Evolutionary conservation across 257 asterid species (phyloP), one percentile per base, ranked within the genome.

Genomic region (Primulina eburnea): DNA sequence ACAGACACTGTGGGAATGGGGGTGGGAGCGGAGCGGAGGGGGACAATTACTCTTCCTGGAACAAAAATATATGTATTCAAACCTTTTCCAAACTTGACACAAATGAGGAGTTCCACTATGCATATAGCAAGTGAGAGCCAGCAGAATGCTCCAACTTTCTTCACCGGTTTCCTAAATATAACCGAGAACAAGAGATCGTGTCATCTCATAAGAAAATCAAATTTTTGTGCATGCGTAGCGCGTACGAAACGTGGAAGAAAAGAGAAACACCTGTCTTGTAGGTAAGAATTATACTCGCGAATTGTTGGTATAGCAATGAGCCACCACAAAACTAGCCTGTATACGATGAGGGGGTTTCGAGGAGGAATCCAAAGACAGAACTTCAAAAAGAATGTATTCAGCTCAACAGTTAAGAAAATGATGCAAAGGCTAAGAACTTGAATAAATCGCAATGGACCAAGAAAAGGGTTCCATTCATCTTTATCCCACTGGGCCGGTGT

Each of bases 341-440:
- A 90, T 40, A 72, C 65, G 50, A 92, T 86, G 69, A 92, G 75
- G 59, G 98, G 98, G 76, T 90, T 92, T 67, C 89, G 84, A 55
- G 98, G 97, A 79, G 98, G 98, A 77, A 92, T 86, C 98, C 98
- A 92, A 70, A 92, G 97, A 77, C 94, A 88, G 70, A 88, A 92
- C 86, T 92, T 92, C 29, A 92, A 86, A 75, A 92, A 92, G 78
- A 92, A 92, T 17, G 98, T 92, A 67, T 92, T 93, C 53, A 93
- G 84, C 69, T 93, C 99, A 77, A 93, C 99, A 0, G 97, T 90
- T 86, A 89, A 80, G 88, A 91, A 90, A 71, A 83, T 73, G 38
- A 83, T 79, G 80, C 97, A 93, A n/a, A 93, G 96, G 78, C 83
- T 83, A 60, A 93, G 83, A 72, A 93, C 92, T 87, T 90, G 97